These are phyloP conservation scores for Plantago major DNA, from an alignment of 257 asterid species.

Conservation along the genomic window DNA sequence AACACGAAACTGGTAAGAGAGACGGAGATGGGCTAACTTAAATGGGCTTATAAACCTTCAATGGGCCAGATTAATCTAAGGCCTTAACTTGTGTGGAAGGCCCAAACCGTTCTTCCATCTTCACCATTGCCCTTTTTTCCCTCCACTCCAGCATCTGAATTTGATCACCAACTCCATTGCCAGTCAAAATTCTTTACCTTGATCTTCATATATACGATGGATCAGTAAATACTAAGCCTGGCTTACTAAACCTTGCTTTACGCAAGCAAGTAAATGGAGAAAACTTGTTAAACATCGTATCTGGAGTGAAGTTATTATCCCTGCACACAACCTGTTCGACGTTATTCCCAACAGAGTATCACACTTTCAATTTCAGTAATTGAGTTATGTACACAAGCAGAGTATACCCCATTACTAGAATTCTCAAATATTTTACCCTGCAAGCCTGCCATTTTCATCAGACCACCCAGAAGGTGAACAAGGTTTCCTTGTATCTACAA, in stretches of 20 bases:
- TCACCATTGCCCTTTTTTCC: background rate
- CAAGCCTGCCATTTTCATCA: constrained; percentile 41
- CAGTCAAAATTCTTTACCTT: background rate
- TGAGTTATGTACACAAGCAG: constrained; percentile 33
- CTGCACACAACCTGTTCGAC: constrained; percentile 8
- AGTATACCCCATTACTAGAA: constrained; percentile 22
- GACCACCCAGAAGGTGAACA: constrained; percentile 40
- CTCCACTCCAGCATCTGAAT: background rate
- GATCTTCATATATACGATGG: background rate
- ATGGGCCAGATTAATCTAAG: background rate
- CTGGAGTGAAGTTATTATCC: background rate
- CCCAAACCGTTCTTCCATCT: background rate
- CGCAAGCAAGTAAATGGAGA: background rate
- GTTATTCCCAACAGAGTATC: background rate
- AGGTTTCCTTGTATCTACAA: constrained; percentile 62
- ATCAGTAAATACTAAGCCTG: background rate
- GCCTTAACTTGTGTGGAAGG: background rate
- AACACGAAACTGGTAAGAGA: too few species aligned
- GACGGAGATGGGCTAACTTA: too few species aligned
- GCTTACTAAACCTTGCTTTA: too few species aligned
- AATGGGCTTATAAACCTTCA: background rate
- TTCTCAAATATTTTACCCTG: constrained; percentile 24
- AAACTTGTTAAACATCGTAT: background rate
- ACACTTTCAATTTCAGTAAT: background rate
- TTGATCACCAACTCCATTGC: background rate